phyloP scores from a whole-genome alignment of 164 flowering plant species.

The Vitis labrusca region DNA sequence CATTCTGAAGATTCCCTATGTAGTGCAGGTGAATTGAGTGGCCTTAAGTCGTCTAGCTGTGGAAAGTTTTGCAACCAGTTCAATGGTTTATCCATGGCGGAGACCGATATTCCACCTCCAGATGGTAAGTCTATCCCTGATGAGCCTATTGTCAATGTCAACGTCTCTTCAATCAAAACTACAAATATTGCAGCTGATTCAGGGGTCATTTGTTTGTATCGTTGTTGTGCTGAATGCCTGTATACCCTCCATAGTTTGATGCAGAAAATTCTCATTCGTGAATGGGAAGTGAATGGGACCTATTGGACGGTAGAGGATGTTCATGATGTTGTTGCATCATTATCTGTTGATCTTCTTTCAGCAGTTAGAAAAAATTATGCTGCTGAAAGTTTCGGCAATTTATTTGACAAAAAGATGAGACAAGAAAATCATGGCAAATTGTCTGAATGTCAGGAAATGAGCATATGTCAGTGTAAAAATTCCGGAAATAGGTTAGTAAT shows the following conservation, averaged over 20 bases:
- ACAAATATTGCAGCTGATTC: conserved; percentile 25
- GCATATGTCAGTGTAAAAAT: conserved; percentile 26
- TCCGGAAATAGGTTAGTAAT: conserved; percentile 20
- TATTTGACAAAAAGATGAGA: conserved; percentile 14
- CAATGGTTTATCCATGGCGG: conserved; percentile 20
- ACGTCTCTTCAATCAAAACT: conserved; percentile 8
- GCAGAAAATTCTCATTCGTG: conserved; percentile 40
- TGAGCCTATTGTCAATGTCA: conserved; percentile 12
- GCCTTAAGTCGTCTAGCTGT: conserved; percentile 14
- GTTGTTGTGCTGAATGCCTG: conserved; percentile 67
- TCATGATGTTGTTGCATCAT: conserved; percentile 69
- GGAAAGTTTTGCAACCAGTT: conserved; percentile 11
- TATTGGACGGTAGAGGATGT: conserved; percentile 60
- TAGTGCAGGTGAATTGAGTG: conserved; percentile 16
- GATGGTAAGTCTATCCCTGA: conserved; percentile 15
- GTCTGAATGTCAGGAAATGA: conserved; percentile 20
- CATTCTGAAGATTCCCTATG: conserved; percentile 16
- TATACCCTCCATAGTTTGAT: conserved; percentile 36
- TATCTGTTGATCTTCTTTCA: conserved; percentile 61
- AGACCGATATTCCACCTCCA: conserved; percentile 10
- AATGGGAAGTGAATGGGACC: conserved; percentile 36
- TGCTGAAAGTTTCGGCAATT: conserved; percentile 16
- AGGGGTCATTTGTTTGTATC: conserved; percentile 44
- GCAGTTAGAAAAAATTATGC: conserved; percentile 36
- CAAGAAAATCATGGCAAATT: conserved; percentile 4